Percentiles rank a stretch among this genome's conserved stretches.
Conservation (phyloP, 139 green algal genomes). For the Chlamydomonas sp. region DNA sequence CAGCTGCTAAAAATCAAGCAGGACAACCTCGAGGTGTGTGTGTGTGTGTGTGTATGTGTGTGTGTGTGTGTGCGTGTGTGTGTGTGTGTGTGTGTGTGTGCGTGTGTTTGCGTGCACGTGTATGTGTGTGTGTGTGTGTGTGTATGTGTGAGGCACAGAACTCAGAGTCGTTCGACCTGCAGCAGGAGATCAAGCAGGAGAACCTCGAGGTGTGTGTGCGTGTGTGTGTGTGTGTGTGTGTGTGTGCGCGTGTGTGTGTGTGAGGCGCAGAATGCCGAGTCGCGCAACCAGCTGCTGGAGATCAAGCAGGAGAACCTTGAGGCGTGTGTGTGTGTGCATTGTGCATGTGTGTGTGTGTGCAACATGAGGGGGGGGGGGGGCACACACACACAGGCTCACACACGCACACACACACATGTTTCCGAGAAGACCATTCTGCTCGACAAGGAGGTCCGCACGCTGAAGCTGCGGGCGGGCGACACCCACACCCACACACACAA, state of each 20-base stretch:
- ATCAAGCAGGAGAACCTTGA: too few relatives aligned
- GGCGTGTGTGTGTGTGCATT: too few relatives aligned
- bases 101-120: not conserved
- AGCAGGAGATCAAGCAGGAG: conserved; percentile 45
- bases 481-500: not conserved
- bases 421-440: not conserved
- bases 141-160: conserved; percentile 38
- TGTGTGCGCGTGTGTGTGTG: not conserved
- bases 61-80: conserved; percentile 13
- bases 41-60: not conserved
- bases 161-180: conserved; percentile 34
- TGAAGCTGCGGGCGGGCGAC: not conserved
- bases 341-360: not conserved
- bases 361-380: too few relatives aligned
- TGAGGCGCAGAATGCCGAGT: too few relatives aligned
- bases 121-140: conserved; percentile 3
- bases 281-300: too few relatives aligned
- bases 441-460: not conserved
- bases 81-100: not conserved
- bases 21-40: conserved; percentile 52
- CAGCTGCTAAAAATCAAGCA: conserved; percentile 36
- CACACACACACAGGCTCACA: too few relatives aligned
- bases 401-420: too few relatives aligned
- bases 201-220: conserved; percentile 42
- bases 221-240: not conserved